Evolutionary conservation across 495 filamentous ascomycete genomes (phyloP).

Genomic region (Talaromyces borbonicus): DNA sequence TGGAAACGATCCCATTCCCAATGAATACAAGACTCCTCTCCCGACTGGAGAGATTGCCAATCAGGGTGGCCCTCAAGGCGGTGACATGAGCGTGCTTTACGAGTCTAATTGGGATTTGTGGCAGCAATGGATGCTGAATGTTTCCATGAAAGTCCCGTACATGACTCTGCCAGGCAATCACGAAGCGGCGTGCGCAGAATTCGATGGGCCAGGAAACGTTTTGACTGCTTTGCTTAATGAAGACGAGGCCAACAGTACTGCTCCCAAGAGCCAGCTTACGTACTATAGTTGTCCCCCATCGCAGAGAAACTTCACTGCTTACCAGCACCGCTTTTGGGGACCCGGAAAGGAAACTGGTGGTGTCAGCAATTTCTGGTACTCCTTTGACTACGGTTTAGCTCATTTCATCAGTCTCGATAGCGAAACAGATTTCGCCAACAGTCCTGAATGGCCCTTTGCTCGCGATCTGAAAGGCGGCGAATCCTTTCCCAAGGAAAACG

Average conservation of each 20-base stretch:
- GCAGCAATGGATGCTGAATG: constrained; percentile 34
- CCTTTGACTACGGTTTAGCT: constrained; percentile 46
- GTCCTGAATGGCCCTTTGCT: constrained; percentile 31
- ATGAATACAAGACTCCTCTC: constrained; percentile 32
- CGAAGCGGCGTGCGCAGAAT: constrained; percentile 41
- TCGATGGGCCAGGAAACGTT: constrained; percentile 37
- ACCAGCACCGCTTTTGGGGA: constrained; percentile 35
- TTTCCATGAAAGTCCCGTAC: constrained; percentile 34
- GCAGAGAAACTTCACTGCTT: constrained; percentile 48
- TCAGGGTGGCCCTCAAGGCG: constrained; percentile 38
- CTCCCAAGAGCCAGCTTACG: constrained; percentile 22
- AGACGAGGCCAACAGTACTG: constrained; percentile 20
- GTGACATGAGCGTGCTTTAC: constrained; percentile 41
- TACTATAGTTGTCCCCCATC: constrained; percentile 46
- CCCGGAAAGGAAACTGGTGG: constrained; percentile 29
- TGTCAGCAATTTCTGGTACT: constrained; percentile 42
- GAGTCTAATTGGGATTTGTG: constrained; percentile 42
- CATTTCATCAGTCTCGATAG: constrained; percentile 41
- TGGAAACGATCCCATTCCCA: constrained; percentile 18
- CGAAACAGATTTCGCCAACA: constrained; percentile 40
- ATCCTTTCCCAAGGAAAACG: constrained; percentile 25
- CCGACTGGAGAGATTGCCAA: constrained; percentile 37
- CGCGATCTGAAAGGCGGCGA: constrained; percentile 30
- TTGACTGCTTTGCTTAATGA: constrained; percentile 39
- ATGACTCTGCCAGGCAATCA: constrained; percentile 40